phyloP scores from a whole-genome alignment of 495 filamentous ascomycete genomes.

The Podospora didyma region DNA sequence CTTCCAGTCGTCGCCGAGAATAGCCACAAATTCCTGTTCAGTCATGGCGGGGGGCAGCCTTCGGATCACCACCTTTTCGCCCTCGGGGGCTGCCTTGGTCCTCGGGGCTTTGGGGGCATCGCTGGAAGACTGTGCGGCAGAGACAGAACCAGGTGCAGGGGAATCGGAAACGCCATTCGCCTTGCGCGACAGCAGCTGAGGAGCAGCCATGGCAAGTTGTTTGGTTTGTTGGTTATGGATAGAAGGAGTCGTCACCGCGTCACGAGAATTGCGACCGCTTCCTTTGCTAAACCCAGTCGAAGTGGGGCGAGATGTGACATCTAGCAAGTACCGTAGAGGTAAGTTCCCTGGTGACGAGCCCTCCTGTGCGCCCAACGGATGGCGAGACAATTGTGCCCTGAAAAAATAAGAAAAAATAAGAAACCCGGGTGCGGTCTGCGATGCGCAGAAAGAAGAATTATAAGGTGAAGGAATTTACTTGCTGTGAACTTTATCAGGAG shows the following conservation, averaged over 20 bases:
- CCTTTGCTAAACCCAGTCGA: neutral
- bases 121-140: constrained; percentile 25
- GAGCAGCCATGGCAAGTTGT: constrained; percentile 25
- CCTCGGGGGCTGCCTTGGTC: constrained; percentile 56
- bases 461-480: too few species aligned
- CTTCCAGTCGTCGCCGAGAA: constrained; percentile 82
- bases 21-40: constrained; percentile 67
- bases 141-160: too few species aligned
- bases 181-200: constrained; percentile 31
- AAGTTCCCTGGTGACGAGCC: too few species aligned
- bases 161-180: constrained; percentile 29
- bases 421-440: too few species aligned
- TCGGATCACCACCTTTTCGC: constrained; percentile 81
- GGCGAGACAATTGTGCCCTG: too few species aligned
- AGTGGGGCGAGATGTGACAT: constrained; percentile 3
- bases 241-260: neutral
- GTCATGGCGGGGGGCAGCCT: constrained; percentile 84
- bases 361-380: neutral
- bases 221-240: neutral
- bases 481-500: too few species aligned
- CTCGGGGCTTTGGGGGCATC: constrained; percentile 48
- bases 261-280: neutral
- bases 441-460: too few species aligned
- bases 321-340: neutral
- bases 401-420: too few species aligned